Evolutionary conservation across 1,139 yeast genomes (phyloP).

Genomic region (Starmera stellimalicola): DNA sequence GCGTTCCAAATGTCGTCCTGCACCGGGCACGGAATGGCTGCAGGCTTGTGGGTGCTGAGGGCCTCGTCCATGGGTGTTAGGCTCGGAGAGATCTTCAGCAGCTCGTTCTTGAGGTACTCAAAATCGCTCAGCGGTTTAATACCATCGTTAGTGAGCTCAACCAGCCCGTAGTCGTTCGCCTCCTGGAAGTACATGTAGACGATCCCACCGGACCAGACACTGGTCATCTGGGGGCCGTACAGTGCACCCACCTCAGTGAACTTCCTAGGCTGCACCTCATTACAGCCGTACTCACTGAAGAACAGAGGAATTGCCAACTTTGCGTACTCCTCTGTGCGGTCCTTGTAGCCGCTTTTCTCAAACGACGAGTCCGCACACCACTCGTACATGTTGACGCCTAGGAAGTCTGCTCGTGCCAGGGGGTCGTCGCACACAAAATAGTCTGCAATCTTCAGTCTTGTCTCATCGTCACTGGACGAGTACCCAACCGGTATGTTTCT

Average conservation of each 20-base stretch:
- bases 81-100: slow-evolving; percentile 52
- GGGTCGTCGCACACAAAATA: slow-evolving; percentile 67
- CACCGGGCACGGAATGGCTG: slow-evolving; percentile 45
- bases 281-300: slow-evolving; percentile 85
- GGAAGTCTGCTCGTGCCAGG: slow-evolving; percentile 53
- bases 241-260: slow-evolving; percentile 57
- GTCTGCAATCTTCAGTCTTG: slow-evolving; percentile 59
- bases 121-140: slow-evolving; percentile 55
- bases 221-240: slow-evolving; percentile 49
- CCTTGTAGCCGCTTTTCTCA: slow-evolving; percentile 51
- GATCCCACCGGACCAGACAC: slow-evolving; percentile 80
- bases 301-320: slow-evolving; percentile 63
- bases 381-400: slow-evolving; percentile 80
- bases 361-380: slow-evolving; percentile 71
- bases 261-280: slow-evolving; percentile 51
- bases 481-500: slow-evolving; percentile 70
- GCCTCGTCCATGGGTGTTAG: too few species aligned
- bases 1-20: slow-evolving; percentile 46
- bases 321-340: slow-evolving; percentile 50
- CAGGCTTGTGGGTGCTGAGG: slow-evolving; percentile 48
- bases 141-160: slow-evolving; percentile 34
- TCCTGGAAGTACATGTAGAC: slow-evolving; percentile 77
- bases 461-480: slow-evolving; percentile 68
- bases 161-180: slow-evolving; percentile 65
- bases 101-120: slow-evolving; percentile 39